phyloP scores from a whole-genome alignment of 2,329 filamentous ascomycete species.

The Diaporthe amygdali region DNA sequence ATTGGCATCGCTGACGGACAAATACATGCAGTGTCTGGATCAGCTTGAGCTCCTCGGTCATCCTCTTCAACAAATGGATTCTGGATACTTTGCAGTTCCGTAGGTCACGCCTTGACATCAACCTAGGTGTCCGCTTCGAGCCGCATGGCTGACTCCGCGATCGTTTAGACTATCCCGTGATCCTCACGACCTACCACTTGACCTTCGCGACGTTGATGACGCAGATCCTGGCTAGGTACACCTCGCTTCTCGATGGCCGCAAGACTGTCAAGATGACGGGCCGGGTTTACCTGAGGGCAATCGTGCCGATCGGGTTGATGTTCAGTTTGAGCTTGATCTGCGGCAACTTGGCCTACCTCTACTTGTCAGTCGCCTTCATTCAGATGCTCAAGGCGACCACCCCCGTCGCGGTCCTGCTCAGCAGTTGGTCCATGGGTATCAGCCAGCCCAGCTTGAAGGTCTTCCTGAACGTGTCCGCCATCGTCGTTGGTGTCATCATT shows the following conservation, averaged over 20 bases:
- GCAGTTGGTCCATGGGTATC: slow-evolving; percentile 87
- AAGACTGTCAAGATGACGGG: slow-evolving; percentile 98
- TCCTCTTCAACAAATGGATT: slow-evolving; percentile 99
- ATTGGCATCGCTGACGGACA: background rate
- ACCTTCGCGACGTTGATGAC: slow-evolving; percentile 93
- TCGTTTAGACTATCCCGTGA: slow-evolving; percentile 68
- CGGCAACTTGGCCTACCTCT: slow-evolving; percentile 94
- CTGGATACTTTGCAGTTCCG: slow-evolving; percentile 84
- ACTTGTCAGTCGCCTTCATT: slow-evolving; percentile 95
- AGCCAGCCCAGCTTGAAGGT: slow-evolving; percentile 84
- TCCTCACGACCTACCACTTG: slow-evolving; percentile 96
- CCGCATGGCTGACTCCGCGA: slow-evolving; percentile 32
- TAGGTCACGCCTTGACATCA: slow-evolving; percentile 49
- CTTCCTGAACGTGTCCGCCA: slow-evolving; percentile 91
- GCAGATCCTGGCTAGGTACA: slow-evolving; percentile 89
- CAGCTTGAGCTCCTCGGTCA: slow-evolving; percentile 87
- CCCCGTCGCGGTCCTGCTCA: slow-evolving; percentile 88
- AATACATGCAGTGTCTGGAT: slow-evolving; percentile 80
- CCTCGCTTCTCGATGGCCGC: slow-evolving; percentile 86
- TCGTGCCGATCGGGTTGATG: slow-evolving; percentile 93
- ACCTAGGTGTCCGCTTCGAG: background rate
- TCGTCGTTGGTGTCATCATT: slow-evolving; percentile 92
- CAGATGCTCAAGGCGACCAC: slow-evolving; percentile 99
- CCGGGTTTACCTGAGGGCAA: slow-evolving; percentile 88
- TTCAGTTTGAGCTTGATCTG: slow-evolving; percentile 97